phyloP scores from a whole-genome alignment of 495 filamentous ascomycete genomes.

The Pyrenula massariospora region DNA sequence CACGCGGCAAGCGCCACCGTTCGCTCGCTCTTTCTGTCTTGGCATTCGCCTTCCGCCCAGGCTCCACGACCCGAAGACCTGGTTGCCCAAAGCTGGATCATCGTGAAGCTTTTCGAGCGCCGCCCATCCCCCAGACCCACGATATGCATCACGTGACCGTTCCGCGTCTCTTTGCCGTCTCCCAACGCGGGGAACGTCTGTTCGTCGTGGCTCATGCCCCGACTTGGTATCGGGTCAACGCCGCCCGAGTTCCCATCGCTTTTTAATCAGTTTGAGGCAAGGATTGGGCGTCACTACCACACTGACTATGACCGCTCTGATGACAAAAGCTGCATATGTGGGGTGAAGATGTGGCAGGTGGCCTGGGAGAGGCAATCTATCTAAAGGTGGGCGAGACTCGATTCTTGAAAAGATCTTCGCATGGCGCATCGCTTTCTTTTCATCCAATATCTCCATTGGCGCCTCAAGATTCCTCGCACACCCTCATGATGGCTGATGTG shows the following conservation, averaged over 20 bases:
- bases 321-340: neutral
- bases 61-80: no score
- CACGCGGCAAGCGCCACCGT: no score
- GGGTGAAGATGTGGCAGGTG: neutral
- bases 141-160: no score
- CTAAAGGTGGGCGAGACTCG: neutral
- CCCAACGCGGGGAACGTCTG: neutral
- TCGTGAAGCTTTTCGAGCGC: no score
- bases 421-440: neutral
- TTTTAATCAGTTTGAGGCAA: neutral
- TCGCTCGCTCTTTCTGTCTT: no score
- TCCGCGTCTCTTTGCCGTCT: no score
- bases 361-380: neutral
- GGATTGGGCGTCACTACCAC: neutral
- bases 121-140: no score
- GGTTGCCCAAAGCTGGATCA: no score
- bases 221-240: neutral
- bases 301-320: no score
- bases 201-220: neutral
- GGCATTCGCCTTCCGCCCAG: no score
- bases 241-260: no score
- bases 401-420: neutral
- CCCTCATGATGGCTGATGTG: slow-evolving; percentile 15
- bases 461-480: neutral
- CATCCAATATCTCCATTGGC: neutral